These are phyloP conservation scores for Arthrobotrys pseudoclavata DNA, from an alignment of 2,329 filamentous ascomycete species.

Conservation along the genomic window DNA sequence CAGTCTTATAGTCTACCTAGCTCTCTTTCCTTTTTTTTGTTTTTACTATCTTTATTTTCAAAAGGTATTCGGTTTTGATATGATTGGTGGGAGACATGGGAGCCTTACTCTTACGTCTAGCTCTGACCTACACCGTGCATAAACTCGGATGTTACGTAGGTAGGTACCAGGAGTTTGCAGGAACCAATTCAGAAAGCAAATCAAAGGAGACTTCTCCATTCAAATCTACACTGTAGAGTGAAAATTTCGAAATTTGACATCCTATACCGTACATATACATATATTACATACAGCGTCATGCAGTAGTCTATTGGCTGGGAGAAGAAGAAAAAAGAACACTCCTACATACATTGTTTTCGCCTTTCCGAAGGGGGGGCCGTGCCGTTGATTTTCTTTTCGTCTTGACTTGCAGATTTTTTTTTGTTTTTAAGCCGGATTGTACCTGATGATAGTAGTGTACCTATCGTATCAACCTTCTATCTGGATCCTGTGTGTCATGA, in stretches of 20 bases:
- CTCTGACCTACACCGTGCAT: conserved; percentile 13
- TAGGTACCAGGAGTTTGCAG: conserved; percentile 17
- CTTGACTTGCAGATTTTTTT: conserved; percentile 46
- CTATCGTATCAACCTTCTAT: background rate
- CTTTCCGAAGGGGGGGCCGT: conserved; percentile 52
- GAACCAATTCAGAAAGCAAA: background rate
- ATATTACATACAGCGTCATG: conserved; percentile 2
- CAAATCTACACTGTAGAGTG: no score
- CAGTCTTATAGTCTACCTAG: background rate
- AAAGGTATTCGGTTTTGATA: background rate
- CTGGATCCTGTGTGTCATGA: background rate
- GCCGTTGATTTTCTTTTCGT: conserved; percentile 44
- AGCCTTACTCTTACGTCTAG: conserved; percentile 20
- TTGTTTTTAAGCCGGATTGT: background rate
- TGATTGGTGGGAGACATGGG: conserved; percentile 7
- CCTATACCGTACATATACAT: conserved; percentile 1
- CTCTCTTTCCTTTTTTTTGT: background rate
- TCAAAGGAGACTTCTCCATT: background rate
- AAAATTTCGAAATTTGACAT: conserved; percentile 11
- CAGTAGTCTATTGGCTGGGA: conserved; percentile 8
- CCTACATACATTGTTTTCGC: background rate
- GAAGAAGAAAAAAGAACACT: background rate
- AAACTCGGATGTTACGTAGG: conserved; percentile 22
- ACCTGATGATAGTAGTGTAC: conserved; percentile 40
- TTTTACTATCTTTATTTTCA: background rate